Evolutionary conservation across 1,139 yeast species (phyloP).

Genomic region (Yamadazyma pseudoaaseri): DNA sequence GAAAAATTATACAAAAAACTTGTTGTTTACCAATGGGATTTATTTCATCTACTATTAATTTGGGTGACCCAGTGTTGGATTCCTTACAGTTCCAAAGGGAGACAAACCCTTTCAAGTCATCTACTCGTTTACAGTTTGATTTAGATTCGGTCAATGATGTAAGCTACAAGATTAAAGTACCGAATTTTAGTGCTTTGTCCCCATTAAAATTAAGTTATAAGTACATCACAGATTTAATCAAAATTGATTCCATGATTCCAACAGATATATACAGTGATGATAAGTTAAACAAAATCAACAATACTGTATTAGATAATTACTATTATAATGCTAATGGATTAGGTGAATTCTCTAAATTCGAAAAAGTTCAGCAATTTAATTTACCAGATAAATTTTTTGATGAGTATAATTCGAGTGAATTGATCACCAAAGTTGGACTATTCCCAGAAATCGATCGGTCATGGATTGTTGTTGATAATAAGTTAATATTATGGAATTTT

Average conservation of each 20-base stretch:
- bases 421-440: conserved; percentile 76
- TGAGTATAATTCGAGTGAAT: conserved; percentile 68
- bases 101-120: conserved; percentile 26
- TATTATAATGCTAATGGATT: conserved; percentile 43
- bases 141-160: conserved; percentile 41
- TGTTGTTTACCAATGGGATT: conserved; percentile 14
- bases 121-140: conserved; percentile 38
- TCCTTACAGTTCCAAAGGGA: conserved; percentile 35
- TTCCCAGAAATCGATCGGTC: conserved; percentile 80
- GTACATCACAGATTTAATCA: conserved; percentile 44
- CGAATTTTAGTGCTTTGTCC: conserved; percentile 43
- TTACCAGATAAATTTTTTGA: conserved; percentile 84
- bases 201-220: conserved; percentile 45
- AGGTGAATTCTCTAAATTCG: conserved; percentile 72
- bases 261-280: conserved; percentile 43
- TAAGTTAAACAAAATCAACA: conserved; percentile 34
- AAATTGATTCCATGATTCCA: conserved; percentile 47
- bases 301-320: conserved; percentile 42
- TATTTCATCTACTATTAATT: conserved; percentile 36
- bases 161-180: conserved; percentile 44
- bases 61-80: conserved; percentile 30
- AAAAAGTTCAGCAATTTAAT: conserved; percentile 62
- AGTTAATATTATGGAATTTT: conserved; percentile 82
- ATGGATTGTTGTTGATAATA: conserved; percentile 86
- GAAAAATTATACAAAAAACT: conserved; percentile 5